phyloP scores from a whole-genome alignment of 768 basidiomycete species.

The Austroboletus festivus region DNA sequence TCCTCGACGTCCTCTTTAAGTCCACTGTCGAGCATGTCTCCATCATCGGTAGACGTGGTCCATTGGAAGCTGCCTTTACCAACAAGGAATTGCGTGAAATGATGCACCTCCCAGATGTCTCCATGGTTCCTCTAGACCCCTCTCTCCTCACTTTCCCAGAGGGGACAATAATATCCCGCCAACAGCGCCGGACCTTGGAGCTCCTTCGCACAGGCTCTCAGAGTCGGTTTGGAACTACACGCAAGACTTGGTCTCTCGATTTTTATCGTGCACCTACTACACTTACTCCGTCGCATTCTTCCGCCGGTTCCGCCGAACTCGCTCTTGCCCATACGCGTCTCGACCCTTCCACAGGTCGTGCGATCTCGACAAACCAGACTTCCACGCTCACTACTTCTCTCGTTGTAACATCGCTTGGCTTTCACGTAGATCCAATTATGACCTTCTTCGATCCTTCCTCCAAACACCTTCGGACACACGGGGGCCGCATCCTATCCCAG shows the following conservation, averaged over 20 bases:
- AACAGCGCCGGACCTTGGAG: slow-evolving; percentile 64
- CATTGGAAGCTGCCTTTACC: slow-evolving; percentile 85
- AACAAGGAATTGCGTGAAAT: slow-evolving; percentile 92
- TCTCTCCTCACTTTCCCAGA: slow-evolving; percentile 39
- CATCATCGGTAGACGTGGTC: slow-evolving; percentile 83
- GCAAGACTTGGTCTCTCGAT: slow-evolving; percentile 75
- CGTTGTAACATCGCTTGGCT: slow-evolving; percentile 86
- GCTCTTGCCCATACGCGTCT: slow-evolving; percentile 60
- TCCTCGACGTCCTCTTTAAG: slow-evolving; percentile 61
- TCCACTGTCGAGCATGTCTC: slow-evolving; percentile 73
- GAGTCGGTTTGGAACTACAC: slow-evolving; percentile 43
- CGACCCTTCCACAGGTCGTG: slow-evolving; percentile 44
- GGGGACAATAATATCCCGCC: slow-evolving; percentile 44
- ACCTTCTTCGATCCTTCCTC: slow-evolving; percentile 58
- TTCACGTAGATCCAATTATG: slow-evolving; percentile 61
- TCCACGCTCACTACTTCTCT: slow-evolving; percentile 62
- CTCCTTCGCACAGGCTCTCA: slow-evolving; percentile 66
- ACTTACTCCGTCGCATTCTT: slow-evolving; percentile 29
- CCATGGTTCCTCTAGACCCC: slow-evolving; percentile 61
- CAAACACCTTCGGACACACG: slow-evolving; percentile 52
- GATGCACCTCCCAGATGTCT: slow-evolving; percentile 56
- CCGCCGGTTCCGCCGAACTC: slow-evolving; percentile 39
- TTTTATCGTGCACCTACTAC: slow-evolving; percentile 74
- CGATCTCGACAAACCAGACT: slow-evolving; percentile 54
- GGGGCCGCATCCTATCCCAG: slow-evolving; percentile 47